These are phyloP conservation scores for Mediolabrus comicus DNA, from an alignment of 108 stramenopile genomes.

Conservation along the genomic window DNA sequence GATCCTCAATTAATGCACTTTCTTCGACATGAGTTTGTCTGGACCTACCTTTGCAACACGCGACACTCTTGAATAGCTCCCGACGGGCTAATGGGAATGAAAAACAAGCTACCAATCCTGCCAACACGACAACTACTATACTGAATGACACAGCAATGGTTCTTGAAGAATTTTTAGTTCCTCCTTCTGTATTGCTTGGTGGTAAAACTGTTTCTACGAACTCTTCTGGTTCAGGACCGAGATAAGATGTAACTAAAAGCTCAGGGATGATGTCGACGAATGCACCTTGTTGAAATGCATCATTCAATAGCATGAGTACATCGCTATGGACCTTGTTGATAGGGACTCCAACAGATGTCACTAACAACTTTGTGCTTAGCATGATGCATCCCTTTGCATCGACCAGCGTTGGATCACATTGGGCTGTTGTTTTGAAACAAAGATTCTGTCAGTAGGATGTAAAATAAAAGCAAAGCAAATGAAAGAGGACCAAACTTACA, in stretches of 20 bases:
- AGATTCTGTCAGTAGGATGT: neutral
- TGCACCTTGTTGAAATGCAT: slow-evolving; percentile 26
- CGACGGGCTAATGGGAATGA: slow-evolving; percentile 9
- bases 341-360: slow-evolving; percentile 18
- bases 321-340: slow-evolving; percentile 11
- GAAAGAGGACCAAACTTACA: slow-evolving; percentile 14
- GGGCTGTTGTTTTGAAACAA: slow-evolving; percentile 4
- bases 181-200: neutral
- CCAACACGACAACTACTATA: neutral
- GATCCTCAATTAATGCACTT: neutral
- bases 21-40: neutral
- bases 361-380: slow-evolving; percentile 30
- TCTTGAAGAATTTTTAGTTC: neutral
- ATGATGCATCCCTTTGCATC: slow-evolving; percentile 35
- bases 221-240: slow-evolving; percentile 33
- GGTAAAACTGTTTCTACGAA: neutral
- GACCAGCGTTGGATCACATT: slow-evolving; percentile 28
- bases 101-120: slow-evolving; percentile 4
- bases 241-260: slow-evolving; percentile 19
- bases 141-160: slow-evolving; percentile 6
- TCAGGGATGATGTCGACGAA: slow-evolving; percentile 34
- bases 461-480: neutral
- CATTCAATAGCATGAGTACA: slow-evolving; percentile 22
- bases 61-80: neutral
- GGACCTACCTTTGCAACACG: neutral